A percentile compares a stretch with the other conserved stretches of the same genome.
Conservation (phyloP, 805 yeast species). For the Candida awuae region DNA sequence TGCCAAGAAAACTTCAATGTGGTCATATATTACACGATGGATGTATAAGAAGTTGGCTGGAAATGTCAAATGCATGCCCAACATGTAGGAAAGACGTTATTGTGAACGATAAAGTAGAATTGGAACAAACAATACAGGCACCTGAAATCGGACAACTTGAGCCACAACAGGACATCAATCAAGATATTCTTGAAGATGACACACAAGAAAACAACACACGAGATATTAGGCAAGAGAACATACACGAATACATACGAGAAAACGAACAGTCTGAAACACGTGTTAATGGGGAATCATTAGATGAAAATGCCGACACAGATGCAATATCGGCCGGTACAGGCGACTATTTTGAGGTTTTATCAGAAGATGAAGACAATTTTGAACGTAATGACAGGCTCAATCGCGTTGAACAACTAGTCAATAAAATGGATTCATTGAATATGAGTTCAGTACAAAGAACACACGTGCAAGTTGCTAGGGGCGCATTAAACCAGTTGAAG, state of each 20-base stretch:
- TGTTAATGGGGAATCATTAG: too few species aligned
- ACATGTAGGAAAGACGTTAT: conserved; percentile 73
- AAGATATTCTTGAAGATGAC: too few species aligned
- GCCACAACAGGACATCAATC: not conserved
- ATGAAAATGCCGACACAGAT: too few species aligned
- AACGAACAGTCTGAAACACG: too few species aligned
- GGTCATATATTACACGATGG: conserved; percentile 85
- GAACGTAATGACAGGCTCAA: not conserved
- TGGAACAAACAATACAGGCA: not conserved
- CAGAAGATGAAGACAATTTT: not conserved
- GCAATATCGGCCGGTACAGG: too few species aligned
- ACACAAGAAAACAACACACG: too few species aligned
- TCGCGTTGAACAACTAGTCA: not conserved
- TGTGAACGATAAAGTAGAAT: not conserved
- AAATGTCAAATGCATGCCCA: conserved; percentile 88
- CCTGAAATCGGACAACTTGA: not conserved
- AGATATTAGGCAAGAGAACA: too few species aligned
- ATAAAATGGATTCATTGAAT: conserved; percentile 2
- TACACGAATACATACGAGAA: too few species aligned
- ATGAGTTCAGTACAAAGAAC: too few species aligned
- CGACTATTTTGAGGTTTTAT: too few species aligned
- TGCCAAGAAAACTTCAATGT: conserved; percentile 74
- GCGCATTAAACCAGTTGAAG: not conserved
- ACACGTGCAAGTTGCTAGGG: too few species aligned
- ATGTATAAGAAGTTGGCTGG: conserved; percentile 89